Conservation (phyloP, 805 yeast species). For the Lipomyces orientalis region DNA sequence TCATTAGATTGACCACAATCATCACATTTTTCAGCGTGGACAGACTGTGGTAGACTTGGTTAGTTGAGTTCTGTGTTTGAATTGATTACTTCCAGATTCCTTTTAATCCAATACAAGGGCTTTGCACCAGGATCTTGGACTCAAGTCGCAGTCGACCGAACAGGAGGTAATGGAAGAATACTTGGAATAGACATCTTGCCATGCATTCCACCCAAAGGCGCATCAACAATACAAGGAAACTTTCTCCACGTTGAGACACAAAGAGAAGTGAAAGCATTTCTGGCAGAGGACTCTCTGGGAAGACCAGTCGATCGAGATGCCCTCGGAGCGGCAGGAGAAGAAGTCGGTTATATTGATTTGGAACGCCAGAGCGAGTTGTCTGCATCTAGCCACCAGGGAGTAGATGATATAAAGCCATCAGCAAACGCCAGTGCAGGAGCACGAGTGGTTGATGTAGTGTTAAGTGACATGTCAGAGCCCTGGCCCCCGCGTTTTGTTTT, state of each 20-base stretch:
- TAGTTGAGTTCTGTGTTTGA: neutral
- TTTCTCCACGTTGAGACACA: conserved; percentile 74
- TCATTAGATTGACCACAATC: conserved; percentile 64
- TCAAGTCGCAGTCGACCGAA: conserved; percentile 71
- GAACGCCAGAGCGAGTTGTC: conserved; percentile 39
- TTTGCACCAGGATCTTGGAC: conserved; percentile 97
- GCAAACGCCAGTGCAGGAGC: conserved; percentile 10
- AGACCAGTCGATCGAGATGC: conserved; percentile 29
- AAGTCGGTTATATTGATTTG: conserved; percentile 38
- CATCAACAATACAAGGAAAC: conserved; percentile 83
- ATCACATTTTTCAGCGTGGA: conserved; percentile 59
- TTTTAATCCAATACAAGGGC: conserved; percentile 47
- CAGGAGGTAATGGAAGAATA: conserved; percentile 59
- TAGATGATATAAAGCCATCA: neutral
- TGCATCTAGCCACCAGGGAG: conserved; percentile 22
- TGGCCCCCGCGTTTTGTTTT: conserved; percentile 55
- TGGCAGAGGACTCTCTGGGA: conserved; percentile 46
- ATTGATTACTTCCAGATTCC: neutral
- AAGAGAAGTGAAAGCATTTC: conserved; percentile 57
- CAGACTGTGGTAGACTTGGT: conserved; percentile 78
- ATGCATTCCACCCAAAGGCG: conserved; percentile 79
- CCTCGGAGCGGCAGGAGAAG: conserved; percentile 11
- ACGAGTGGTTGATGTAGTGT: conserved; percentile 63
- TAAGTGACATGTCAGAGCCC: conserved; percentile 84
- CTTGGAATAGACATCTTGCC: conserved; percentile 85